phyloP scores from a whole-genome alignment of 2,329 filamentous ascomycete genomes.

The Colletotrichum sp. region DNA sequence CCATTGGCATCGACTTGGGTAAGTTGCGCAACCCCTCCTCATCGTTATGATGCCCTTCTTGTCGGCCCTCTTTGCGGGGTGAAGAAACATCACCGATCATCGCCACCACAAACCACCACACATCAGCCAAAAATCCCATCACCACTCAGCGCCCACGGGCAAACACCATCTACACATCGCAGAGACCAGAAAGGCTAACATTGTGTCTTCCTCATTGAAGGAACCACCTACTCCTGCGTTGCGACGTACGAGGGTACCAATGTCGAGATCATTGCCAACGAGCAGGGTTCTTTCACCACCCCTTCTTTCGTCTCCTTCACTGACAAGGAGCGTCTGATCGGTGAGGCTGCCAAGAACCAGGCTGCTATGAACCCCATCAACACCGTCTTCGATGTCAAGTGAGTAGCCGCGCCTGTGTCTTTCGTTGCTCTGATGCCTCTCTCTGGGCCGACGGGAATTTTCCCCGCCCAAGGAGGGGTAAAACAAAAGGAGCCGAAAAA shows the following conservation, averaged over 20 bases:
- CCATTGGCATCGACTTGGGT: slow-evolving; percentile 99
- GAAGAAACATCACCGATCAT: neutral
- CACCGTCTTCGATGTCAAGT: slow-evolving; percentile 99
- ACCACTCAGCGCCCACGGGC: neutral
- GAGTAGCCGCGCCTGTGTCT: slow-evolving; percentile 42
- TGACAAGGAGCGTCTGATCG: slow-evolving; percentile 97
- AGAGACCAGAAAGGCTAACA: slow-evolving; percentile 24
- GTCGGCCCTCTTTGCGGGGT: slow-evolving; percentile 7
- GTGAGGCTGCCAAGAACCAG: slow-evolving; percentile 99
- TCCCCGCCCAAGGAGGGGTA: slow-evolving; percentile 17
- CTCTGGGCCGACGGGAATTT: neutral
- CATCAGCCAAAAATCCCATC: neutral
- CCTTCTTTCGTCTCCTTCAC: slow-evolving; percentile 99
- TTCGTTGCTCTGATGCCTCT: neutral
- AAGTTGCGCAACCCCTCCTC: slow-evolving; percentile 41
- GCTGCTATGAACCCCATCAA: slow-evolving; percentile 98
- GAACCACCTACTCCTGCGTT: slow-evolving; percentile 99
- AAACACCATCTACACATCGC: neutral
- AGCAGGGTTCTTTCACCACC: slow-evolving; percentile 99
- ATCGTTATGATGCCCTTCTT: slow-evolving; percentile 13
- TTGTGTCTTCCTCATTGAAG: slow-evolving; percentile 48
- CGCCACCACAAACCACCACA: slow-evolving; percentile 7
- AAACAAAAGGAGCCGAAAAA: neutral
- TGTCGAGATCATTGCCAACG: slow-evolving; percentile 99
- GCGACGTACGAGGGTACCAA: slow-evolving; percentile 99